phyloP scores from a whole-genome alignment of 495 filamentous ascomycete genomes.

The Aspergillus saccharolyticus region DNA sequence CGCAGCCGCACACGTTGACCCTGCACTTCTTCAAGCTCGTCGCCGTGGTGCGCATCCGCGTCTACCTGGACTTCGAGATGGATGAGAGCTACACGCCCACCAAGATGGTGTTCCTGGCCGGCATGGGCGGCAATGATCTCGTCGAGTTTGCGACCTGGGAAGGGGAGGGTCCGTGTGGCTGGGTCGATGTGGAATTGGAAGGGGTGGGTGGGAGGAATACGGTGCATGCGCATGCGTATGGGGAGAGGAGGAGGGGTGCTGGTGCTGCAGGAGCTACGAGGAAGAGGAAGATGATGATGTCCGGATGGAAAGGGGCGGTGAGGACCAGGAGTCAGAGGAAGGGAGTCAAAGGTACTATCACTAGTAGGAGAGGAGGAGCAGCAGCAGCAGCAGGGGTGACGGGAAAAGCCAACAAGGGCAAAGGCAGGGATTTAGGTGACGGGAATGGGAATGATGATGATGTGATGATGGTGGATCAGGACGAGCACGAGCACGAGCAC shows the following conservation, averaged over 20 bases:
- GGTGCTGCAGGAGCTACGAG: constrained; percentile 1
- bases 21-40: constrained; percentile 95
- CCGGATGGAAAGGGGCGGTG: too few species aligned
- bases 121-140: constrained; percentile 81
- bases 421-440: neutral
- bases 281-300: constrained; percentile 1
- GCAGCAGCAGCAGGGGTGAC: too few species aligned
- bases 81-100: constrained; percentile 99
- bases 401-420: neutral
- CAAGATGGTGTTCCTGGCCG: constrained; percentile 77
- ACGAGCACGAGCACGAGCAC: constrained; percentile 20
- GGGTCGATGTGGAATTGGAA: constrained; percentile 77
- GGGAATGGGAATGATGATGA: neutral
- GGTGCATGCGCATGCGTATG: constrained; percentile 19
- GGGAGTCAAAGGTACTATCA: too few species aligned
- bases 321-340: neutral
- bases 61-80: constrained; percentile 83
- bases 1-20: constrained; percentile 89
- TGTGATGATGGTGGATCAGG: constrained; percentile 5
- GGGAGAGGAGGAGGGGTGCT: neutral
- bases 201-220: constrained; percentile 53
- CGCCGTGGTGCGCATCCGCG: constrained; percentile 71
- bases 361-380: neutral
- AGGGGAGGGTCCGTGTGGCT: constrained; percentile 74
- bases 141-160: constrained; percentile 75